Evolutionary conservation across 2,329 filamentous ascomycete genomes (phyloP).

Genomic region (Penicillium sp.): DNA sequence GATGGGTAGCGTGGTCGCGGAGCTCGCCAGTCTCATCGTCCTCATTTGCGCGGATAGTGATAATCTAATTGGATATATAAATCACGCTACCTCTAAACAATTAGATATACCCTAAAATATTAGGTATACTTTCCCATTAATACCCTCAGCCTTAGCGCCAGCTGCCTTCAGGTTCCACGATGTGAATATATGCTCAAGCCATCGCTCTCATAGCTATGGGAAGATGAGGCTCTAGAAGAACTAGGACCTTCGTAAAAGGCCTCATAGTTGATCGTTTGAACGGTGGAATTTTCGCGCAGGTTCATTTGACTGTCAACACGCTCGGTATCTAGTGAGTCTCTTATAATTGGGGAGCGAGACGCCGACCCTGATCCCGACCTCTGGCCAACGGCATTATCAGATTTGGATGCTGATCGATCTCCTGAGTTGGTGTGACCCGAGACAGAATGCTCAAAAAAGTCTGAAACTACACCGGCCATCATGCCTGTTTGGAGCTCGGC

Average conservation of each 20-base stretch:
- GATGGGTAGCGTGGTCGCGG: too few relatives aligned
- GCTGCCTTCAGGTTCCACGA: background rate
- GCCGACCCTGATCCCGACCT: background rate
- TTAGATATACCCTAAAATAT: background rate
- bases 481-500: constrained; percentile 14
- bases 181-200: background rate
- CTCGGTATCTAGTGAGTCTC: background rate
- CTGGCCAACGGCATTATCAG: background rate
- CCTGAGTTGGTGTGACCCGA: background rate
- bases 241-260: background rate
- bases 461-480: constrained; percentile 10
- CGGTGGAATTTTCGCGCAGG: background rate
- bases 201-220: background rate
- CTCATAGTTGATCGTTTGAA: constrained; percentile 6
- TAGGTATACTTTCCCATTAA: background rate
- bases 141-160: background rate
- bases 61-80: background rate
- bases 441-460: constrained; percentile 10
- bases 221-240: background rate
- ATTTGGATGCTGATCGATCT: background rate
- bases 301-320: background rate
- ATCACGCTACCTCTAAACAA: background rate
- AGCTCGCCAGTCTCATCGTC: too few relatives aligned
- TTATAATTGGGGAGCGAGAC: background rate
- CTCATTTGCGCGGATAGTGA: too few relatives aligned